Evolutionary conservation across 2,329 filamentous ascomycete genomes (phyloP), one percentile per base, ranked within the genome.

Genomic region (Fusarium decemcellulare): DNA sequence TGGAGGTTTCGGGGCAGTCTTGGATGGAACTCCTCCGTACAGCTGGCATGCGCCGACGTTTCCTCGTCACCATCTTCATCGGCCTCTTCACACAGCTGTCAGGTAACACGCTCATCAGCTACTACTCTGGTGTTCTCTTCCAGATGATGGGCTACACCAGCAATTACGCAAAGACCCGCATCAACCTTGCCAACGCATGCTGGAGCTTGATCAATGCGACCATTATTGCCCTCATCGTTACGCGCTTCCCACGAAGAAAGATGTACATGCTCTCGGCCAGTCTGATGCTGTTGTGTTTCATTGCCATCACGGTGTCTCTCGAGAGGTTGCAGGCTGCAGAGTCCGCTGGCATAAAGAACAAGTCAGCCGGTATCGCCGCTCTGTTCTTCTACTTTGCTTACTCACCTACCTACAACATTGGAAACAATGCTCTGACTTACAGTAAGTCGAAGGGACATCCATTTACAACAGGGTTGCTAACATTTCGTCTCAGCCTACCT

Each of bases 21-120:
- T 90, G 87, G 87, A 52, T 78, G 60, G 85, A 87, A 56, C 78
- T 88, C 75, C 37, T 89, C 30, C 78, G 78, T 42, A 86, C 85
- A 0, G 51, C 82, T 1, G 87, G 84, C 30, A 86, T 86, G 77
- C 81, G 83, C 1, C 81, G 83, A 9, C 83, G 86, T 37, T 79
- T 85, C 2, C 66, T 87, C 10, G 82, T 88, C 63, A 81, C 83
- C 18, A 76, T 80, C 1, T 81, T 85, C 40, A 80, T 88, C 10
- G 85, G 86, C 14, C 73, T 88, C 6, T 87, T 87, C 70, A 85
- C 85, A 0, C 86, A 88, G 69, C 82, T 85, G 68, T 86, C 84
- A 1, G 86, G 80, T 67, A 88, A 85, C 65, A 82, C 82, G 2
- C 63, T 74, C 12, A 50, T 85, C 60, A 72, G 70, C 46, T 76